Evolutionary conservation across 2,329 filamentous ascomycete species (phyloP).

Genomic region (Fusarium torulosum): DNA sequence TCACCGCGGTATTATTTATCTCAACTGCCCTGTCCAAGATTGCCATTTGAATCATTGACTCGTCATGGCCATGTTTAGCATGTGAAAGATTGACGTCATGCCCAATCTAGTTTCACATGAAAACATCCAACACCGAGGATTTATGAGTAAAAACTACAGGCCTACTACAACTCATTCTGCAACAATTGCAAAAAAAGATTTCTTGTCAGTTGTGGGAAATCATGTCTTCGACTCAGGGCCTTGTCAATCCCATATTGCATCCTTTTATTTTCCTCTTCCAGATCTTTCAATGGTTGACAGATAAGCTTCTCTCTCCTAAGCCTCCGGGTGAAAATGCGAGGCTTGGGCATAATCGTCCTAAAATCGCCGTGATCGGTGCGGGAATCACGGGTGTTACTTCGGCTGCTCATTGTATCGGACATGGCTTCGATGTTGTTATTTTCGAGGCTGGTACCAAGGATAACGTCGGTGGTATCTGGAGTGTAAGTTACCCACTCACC

Average conservation of each 20-base stretch:
- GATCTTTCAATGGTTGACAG: constrained; percentile 73
- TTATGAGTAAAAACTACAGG: constrained; percentile 7
- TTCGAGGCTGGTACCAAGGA: constrained; percentile 79
- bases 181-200: not conserved
- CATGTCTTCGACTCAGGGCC: constrained; percentile 52
- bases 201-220: not conserved
- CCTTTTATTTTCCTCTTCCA: constrained; percentile 73
- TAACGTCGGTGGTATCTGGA: constrained; percentile 84
- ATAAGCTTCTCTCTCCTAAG: constrained; percentile 74
- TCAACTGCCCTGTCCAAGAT: not conserved
- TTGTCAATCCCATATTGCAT: constrained; percentile 60
- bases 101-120: constrained; percentile 39
- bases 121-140: not conserved
- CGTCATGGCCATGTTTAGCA: constrained; percentile 35
- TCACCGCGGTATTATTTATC: not conserved
- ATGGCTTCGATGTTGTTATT: constrained; percentile 84
- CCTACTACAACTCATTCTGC: not conserved
- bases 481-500: constrained; percentile 60
- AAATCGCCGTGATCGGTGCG: constrained; percentile 76
- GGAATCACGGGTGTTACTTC: constrained; percentile 82
- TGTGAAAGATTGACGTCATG: constrained; percentile 49
- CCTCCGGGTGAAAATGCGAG: constrained; percentile 71
- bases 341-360: constrained; percentile 67
- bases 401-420: constrained; percentile 84
- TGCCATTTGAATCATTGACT: constrained; percentile 28